phyloP scores from a whole-genome alignment of 176 grass and related monocot species.

The Rhynchospora breviuscula region DNA sequence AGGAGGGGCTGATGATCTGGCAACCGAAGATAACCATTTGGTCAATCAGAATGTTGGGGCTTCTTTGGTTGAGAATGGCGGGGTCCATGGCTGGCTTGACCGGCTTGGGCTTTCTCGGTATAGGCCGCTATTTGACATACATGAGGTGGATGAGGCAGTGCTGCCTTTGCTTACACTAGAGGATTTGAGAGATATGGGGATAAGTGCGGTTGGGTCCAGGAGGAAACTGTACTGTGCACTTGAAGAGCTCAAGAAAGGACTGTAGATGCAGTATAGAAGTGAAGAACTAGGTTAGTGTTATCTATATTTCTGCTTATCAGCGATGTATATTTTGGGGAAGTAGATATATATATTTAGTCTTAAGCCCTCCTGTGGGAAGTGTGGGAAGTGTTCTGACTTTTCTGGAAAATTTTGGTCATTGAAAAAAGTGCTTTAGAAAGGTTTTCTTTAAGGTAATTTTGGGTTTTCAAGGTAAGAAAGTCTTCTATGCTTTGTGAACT shows the following conservation, averaged over 20 bases:
- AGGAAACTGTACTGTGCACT: slow-evolving; percentile 78
- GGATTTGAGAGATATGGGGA: slow-evolving; percentile 93
- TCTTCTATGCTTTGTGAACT: neutral
- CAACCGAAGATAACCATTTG: neutral
- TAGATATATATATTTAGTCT: neutral
- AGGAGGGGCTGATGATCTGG: slow-evolving; percentile 45
- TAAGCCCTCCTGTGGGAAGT: neutral
- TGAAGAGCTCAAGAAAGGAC: slow-evolving; percentile 39
- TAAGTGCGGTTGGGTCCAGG: slow-evolving; percentile 74
- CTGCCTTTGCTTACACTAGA: slow-evolving; percentile 79
- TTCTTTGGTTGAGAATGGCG: slow-evolving; percentile 31
- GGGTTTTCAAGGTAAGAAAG: neutral
- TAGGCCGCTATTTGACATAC: slow-evolving; percentile 66
- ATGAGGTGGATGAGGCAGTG: slow-evolving; percentile 81
- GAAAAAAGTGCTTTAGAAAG: neutral
- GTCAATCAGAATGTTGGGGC: slow-evolving; percentile 36
- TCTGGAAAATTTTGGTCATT: neutral
- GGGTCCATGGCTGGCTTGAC: slow-evolving; percentile 61
- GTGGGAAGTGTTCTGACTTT: neutral
- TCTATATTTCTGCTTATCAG: neutral
- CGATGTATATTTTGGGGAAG: neutral
- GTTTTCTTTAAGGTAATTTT: neutral
- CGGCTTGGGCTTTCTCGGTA: slow-evolving; percentile 62
- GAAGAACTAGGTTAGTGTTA: slow-evolving; percentile 3
- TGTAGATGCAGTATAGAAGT: slow-evolving; percentile 6